phyloP scores from a whole-genome alignment of 208 protist species.

The Wallacemonas sp. region DNA sequence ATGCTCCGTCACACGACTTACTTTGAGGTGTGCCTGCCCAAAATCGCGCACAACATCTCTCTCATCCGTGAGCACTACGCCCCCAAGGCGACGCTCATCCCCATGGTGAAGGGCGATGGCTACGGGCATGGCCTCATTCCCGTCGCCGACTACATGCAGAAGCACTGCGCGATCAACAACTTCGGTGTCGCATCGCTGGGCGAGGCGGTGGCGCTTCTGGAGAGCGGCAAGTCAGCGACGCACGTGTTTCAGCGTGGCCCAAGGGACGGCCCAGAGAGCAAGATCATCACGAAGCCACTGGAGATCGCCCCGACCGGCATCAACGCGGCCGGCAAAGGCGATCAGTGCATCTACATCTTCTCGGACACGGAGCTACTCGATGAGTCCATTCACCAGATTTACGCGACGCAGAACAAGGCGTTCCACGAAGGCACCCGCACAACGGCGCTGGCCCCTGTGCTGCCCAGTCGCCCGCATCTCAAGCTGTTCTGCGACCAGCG shows the following conservation, averaged over 20 bases:
- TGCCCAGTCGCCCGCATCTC: slow-evolving; percentile 32
- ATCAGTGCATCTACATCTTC: slow-evolving; percentile 42
- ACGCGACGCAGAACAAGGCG: slow-evolving; percentile 41
- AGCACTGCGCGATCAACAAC: slow-evolving; percentile 28
- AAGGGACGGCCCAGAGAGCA: not conserved
- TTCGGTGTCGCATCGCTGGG: slow-evolving; percentile 57
- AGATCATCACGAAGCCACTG: not conserved
- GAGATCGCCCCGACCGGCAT: not conserved
- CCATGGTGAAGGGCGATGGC: slow-evolving; percentile 60
- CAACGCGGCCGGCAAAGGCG: slow-evolving; percentile 16
- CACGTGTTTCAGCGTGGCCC: slow-evolving; percentile 2
- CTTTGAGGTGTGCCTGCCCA: slow-evolving; percentile 38
- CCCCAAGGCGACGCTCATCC: slow-evolving; percentile 41
- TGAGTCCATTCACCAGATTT: slow-evolving; percentile 36
- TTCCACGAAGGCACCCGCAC: slow-evolving; percentile 18
- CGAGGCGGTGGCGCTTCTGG: slow-evolving; percentile 42
- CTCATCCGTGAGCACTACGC: slow-evolving; percentile 42
- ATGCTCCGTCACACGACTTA: slow-evolving; percentile 56
- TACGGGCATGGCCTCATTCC: slow-evolving; percentile 51
- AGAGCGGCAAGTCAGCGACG: not conserved
- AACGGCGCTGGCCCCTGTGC: slow-evolving; percentile 33
- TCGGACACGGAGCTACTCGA: slow-evolving; percentile 53
- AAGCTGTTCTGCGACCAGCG: slow-evolving; percentile 39
- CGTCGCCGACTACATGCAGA: slow-evolving; percentile 41
- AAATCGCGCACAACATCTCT: slow-evolving; percentile 47